These are phyloP conservation scores for Penicillium robsamsonii DNA, from an alignment of 495 filamentous ascomycete species.

Conservation along the genomic window DNA sequence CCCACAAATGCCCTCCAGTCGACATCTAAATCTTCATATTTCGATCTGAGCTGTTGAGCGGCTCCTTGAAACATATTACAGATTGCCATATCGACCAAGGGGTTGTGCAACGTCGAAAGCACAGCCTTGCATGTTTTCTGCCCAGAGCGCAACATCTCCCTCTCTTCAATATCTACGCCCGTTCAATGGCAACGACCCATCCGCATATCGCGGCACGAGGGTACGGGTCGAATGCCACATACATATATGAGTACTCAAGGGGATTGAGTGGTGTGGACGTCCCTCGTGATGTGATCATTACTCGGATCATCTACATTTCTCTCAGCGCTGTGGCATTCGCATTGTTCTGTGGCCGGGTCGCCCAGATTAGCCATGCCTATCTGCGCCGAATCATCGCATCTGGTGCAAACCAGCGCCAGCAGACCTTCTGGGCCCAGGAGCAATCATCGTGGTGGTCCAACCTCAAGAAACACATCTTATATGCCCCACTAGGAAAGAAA, in stretches of 20 bases:
- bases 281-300: constrained; percentile 42
- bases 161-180: constrained; percentile 7
- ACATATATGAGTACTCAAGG: constrained; percentile 45
- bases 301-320: constrained; percentile 44
- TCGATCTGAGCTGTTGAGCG: constrained; percentile 1
- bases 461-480: constrained; percentile 78
- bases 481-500: constrained; percentile 76
- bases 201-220: constrained; percentile 32
- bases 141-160: background rate
- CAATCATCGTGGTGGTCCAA: constrained; percentile 62
- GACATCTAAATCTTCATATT: background rate
- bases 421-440: constrained; percentile 64
- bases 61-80: background rate
- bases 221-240: constrained; percentile 40
- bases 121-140: background rate
- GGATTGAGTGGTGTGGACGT: constrained; percentile 45
- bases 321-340: constrained; percentile 49
- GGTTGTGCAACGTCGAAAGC: background rate
- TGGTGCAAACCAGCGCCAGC: constrained; percentile 45
- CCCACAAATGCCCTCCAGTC: background rate
- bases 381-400: constrained; percentile 71
- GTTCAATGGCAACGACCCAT: constrained; percentile 37
- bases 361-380: constrained; percentile 62
- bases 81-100: background rate
- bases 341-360: constrained; percentile 55